phyloP scores from a whole-genome alignment of 208 protist genomes.

The Leishmania turanica region DNA sequence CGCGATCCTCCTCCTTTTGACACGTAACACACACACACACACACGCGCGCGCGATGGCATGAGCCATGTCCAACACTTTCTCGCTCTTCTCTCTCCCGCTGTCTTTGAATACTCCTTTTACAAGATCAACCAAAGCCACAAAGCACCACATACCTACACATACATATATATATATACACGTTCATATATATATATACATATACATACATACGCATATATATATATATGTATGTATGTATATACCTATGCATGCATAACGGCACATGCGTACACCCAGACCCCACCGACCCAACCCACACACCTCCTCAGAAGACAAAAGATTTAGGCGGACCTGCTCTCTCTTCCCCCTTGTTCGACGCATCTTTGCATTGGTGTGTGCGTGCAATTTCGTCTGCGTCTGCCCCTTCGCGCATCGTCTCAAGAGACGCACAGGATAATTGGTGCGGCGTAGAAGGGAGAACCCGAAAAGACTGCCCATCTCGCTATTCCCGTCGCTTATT shows the following conservation, averaged over 20 bases:
- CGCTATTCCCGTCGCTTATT: background rate
- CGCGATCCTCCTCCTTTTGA: background rate
- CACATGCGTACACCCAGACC: background rate
- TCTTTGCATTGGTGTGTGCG: background rate
- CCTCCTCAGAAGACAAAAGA: background rate
- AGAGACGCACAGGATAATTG: background rate
- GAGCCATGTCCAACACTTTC: background rate
- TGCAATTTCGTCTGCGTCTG: background rate
- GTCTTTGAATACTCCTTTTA: background rate
- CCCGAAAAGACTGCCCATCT: background rate
- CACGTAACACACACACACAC: background rate
- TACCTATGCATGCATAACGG: background rate
- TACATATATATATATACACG: background rate
- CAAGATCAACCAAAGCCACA: background rate
- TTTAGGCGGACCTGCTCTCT: background rate
- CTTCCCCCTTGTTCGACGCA: background rate
- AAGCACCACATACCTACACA: too few relatives aligned
- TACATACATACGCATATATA: background rate
- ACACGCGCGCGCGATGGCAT: background rate
- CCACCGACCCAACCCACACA: background rate
- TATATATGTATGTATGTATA: background rate
- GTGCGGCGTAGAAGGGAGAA: background rate
- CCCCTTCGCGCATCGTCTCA: background rate
- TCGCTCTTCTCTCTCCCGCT: background rate
- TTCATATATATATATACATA: too few relatives aligned